Percentiles rank a stretch among this genome's conserved stretches.
Evolutionary conservation across 1,284 basidiomycete species (phyloP).

Genomic region (Vanrija sp.): DNA sequence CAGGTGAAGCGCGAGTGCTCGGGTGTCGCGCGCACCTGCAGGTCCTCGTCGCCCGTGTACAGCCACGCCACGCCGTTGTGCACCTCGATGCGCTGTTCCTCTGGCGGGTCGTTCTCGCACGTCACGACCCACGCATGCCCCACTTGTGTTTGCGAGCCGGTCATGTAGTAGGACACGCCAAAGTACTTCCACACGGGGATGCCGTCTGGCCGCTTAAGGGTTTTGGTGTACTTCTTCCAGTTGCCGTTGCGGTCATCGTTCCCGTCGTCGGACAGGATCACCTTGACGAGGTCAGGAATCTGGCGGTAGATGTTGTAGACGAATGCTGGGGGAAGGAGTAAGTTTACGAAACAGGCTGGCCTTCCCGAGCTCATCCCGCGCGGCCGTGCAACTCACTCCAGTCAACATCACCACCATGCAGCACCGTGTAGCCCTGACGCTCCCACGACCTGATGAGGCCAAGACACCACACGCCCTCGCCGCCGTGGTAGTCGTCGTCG

Average conservation of each 20-base stretch:
- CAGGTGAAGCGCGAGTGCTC: conserved; percentile 10
- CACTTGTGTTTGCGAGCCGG: conserved; percentile 10
- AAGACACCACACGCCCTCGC: not conserved
- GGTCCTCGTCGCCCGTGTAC: not conserved
- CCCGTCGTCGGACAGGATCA: not conserved
- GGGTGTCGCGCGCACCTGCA: not conserved
- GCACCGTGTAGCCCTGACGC: not conserved
- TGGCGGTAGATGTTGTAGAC: not conserved
- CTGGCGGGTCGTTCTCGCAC: conserved; percentile 6
- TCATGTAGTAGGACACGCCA: conserved; percentile 21
- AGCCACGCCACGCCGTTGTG: not conserved
- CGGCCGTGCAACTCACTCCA: not conserved
- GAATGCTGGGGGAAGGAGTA: not conserved
- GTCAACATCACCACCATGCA: conserved; percentile 7
- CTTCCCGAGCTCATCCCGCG: not conserved
- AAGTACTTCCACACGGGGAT: conserved; percentile 9
- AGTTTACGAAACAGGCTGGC: not conserved
- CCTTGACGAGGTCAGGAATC: not conserved
- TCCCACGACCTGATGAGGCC: conserved; percentile 2
- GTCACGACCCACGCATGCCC: conserved; percentile 18
- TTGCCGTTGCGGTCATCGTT: not conserved
- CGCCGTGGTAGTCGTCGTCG: not conserved
- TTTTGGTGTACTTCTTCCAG: not conserved
- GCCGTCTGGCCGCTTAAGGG: not conserved
- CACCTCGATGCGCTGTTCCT: not conserved